A percentile compares a stretch with the other conserved stretches of the same genome.
Conservation (phyloP, 495 filamentous ascomycete species). For the Mycothermus thermophilus region DNA sequence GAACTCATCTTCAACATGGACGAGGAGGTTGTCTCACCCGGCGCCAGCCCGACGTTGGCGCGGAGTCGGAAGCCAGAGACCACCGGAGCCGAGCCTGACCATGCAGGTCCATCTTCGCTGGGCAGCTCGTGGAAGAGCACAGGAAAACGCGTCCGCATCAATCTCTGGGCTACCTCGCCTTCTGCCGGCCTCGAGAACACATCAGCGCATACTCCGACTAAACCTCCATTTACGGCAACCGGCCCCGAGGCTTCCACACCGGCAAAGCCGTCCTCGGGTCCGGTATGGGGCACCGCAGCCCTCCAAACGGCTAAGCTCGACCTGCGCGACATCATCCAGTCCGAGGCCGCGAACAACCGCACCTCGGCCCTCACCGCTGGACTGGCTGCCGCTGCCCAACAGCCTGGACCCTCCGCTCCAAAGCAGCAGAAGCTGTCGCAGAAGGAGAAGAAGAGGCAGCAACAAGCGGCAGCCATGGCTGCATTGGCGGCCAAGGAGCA, state of each 20-base stretch:
- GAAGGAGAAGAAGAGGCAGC: slow-evolving; percentile 76
- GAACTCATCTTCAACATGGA: slow-evolving; percentile 95
- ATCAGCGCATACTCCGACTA: too few species aligned
- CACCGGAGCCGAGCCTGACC: too few species aligned
- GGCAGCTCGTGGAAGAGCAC: slow-evolving; percentile 14
- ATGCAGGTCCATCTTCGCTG: slow-evolving; percentile 9
- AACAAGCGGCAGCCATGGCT: slow-evolving; percentile 38
- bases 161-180: slow-evolving; percentile 1
- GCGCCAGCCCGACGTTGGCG: slow-evolving; percentile 10
- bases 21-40: slow-evolving; percentile 40
- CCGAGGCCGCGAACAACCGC: slow-evolving; percentile 38
- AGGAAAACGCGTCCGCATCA: slow-evolving; percentile 6
- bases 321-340: slow-evolving; percentile 73
- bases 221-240: too few species aligned
- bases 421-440: slow-evolving; percentile 56
- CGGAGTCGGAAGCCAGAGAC: too few species aligned
- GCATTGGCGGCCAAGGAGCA: slow-evolving; percentile 18
- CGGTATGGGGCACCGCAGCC: slow-evolving; percentile 48
- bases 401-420: slow-evolving; percentile 20
- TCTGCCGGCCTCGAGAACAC: background rate
- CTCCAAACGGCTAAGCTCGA: slow-evolving; percentile 52
- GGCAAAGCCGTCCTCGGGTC: slow-evolving; percentile 16
- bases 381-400: slow-evolving; percentile 40
- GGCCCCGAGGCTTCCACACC: slow-evolving; percentile 3
- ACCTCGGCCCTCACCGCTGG: slow-evolving; percentile 64